Conservation (phyloP, 169 alveolate species). For the Eimeria acervulina region DNA sequence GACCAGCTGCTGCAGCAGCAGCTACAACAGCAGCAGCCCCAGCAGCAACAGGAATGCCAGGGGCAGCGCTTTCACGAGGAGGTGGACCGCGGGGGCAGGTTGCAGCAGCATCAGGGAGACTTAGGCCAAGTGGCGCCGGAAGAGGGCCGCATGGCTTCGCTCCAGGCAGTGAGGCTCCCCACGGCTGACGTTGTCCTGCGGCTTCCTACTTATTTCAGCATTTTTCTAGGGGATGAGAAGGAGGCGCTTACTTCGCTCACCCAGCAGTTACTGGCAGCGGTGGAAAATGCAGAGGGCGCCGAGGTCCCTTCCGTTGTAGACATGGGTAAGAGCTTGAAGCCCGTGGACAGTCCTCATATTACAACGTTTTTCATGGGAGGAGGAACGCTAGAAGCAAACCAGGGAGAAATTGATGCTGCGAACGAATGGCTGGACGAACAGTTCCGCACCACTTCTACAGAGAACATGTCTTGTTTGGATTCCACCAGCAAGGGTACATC, state of each 20-base stretch:
- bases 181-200: neutral
- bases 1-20: constrained; percentile 31
- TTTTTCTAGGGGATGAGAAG: neutral
- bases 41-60: neutral
- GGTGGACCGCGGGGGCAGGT: neutral
- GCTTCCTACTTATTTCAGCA: constrained; percentile 19
- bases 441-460: neutral
- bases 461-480: neutral
- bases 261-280: constrained; percentile 27
- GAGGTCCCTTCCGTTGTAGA: constrained; percentile 18
- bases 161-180: neutral
- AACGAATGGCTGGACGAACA: constrained; percentile 46
- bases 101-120: constrained; percentile 51
- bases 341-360: constrained; percentile 18
- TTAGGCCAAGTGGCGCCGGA: constrained; percentile 5
- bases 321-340: neutral
- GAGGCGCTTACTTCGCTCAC: constrained; percentile 35
- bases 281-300: neutral
- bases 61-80: neutral
- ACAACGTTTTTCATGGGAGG: constrained; percentile 69
- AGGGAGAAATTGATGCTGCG: constrained; percentile 32
- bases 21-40: neutral
- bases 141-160: neutral
- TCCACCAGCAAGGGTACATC: neutral
- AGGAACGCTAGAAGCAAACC: constrained; percentile 13